These are phyloP conservation scores for Cladosporium sphaerospermum DNA, from an alignment of 2,329 filamentous ascomycete genomes.

Conservation along the genomic window DNA sequence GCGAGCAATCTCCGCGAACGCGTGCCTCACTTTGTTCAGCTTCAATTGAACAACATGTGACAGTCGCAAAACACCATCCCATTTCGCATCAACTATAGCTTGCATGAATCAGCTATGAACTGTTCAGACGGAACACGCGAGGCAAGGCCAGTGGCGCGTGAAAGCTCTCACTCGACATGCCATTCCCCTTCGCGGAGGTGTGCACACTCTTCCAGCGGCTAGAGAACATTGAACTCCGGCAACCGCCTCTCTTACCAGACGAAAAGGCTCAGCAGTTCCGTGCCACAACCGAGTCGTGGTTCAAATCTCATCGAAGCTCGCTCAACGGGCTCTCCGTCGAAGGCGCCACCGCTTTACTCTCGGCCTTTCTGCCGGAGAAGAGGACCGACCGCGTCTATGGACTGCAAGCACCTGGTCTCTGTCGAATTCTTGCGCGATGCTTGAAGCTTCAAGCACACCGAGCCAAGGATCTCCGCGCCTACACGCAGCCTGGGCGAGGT, in stretches of 20 bases:
- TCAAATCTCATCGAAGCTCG: conserved; percentile 52
- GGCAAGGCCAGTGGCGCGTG: neutral
- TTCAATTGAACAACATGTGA: conserved; percentile 1
- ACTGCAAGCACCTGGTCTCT: conserved; percentile 56
- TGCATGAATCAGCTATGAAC: conserved; percentile 1
- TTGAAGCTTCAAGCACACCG: conserved; percentile 60
- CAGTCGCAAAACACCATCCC: neutral
- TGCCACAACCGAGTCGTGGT: conserved; percentile 59
- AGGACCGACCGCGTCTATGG: conserved; percentile 73
- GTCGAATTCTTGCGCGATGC: conserved; percentile 60
- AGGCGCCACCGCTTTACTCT: conserved; percentile 58
- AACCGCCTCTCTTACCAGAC: conserved; percentile 35
- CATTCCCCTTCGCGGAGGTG: conserved; percentile 61
- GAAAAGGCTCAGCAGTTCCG: conserved; percentile 23
- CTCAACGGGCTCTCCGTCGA: conserved; percentile 55
- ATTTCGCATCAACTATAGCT: neutral
- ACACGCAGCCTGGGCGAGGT: conserved; percentile 51
- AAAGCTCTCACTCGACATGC: conserved; percentile 41
- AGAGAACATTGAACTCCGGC: conserved; percentile 44
- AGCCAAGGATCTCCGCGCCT: conserved; percentile 55
- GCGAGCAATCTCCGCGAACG: conserved; percentile 3
- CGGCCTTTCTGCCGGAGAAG: conserved; percentile 68
- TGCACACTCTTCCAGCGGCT: conserved; percentile 68
- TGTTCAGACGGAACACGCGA: neutral
- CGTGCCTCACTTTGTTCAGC: neutral